Base-by-base conservation (phyloP, 768 basidiomycete genomes). In the Krasilnikovozyma curviuscula region DNA sequence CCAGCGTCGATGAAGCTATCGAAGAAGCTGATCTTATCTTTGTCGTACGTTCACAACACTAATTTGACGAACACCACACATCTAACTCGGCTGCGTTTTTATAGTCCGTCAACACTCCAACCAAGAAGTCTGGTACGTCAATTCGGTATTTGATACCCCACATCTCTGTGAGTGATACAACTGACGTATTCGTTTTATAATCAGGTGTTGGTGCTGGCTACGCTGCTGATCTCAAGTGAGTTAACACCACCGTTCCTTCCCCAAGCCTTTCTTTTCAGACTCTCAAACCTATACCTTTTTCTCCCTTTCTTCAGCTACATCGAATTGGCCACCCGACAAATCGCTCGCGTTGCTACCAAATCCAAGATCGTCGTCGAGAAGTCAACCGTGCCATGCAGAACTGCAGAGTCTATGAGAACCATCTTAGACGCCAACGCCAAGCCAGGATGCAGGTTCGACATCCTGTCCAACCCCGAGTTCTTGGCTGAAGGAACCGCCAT, bases 321-420 rank as follows among this genome's bases (percentile, higher is more conserved):
- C 54, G 93, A 98, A 62, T 75, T 81, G 27, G 93, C 91, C 44
- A 98, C 93, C 25, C 84, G 93, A 57, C 82, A 81, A 57, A 97
- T 98, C 56, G 93, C 93, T 34, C 76, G 75, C 37, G 81, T 95
- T 49, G 84, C 93, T 40, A 79, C 71, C 23, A 77, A 81, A 1
- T 81, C 77, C 64, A 98, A 98, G 72, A 97, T 98, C 59, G 93
- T 98, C 45, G 89, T 98, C 52, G 93, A 98, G 63, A 98, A 98
- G 67, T 97, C 91, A 14, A 98, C 93, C 5, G 93, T 98, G 8
- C 93, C 93, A 32, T 95, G 88, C 70, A 79, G 93, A 55, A 98
- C 93, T 7, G 93, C 93, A 51, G 84, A 93, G 67, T 91, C 89
- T n/a, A 98, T 98, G 93, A 84, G 91, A 59, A 93, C 84, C 46